Conservation (phyloP, 2,329 filamentous ascomycete species). For the Aureobasidium sp. region DNA sequence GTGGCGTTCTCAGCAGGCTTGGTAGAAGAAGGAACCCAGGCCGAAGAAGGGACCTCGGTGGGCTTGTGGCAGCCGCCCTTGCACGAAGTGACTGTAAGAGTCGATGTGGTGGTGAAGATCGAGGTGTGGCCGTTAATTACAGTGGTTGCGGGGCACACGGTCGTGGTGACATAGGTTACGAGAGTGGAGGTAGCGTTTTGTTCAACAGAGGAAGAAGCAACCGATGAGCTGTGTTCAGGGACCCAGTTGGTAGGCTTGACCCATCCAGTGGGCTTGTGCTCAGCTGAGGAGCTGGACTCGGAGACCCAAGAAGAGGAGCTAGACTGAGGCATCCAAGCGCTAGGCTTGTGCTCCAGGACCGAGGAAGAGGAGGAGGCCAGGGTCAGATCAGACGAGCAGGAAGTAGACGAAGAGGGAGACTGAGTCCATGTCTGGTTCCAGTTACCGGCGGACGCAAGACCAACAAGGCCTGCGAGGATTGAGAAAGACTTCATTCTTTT, state of each 20-base stretch:
- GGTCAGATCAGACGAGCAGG: not conserved
- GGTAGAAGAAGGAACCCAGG: not conserved
- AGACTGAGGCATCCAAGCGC: not conserved
- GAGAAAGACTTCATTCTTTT: conserved; percentile 12
- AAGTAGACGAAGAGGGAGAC: not conserved
- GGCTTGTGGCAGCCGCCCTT: not conserved
- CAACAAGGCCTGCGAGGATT: conserved; percentile 10
- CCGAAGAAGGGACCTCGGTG: not conserved
- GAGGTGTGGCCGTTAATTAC: not conserved
- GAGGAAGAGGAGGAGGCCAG: not conserved
- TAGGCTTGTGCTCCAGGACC: not conserved
- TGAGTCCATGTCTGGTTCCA: conserved; percentile 4
- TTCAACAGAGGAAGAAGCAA: conserved; percentile 17
- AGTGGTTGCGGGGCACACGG: conserved; percentile 16
- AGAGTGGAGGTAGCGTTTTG: conserved; percentile 20
- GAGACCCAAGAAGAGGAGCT: not conserved
- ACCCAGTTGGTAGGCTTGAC: not conserved
- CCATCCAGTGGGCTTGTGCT: not conserved
- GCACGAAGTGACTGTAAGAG: not conserved
- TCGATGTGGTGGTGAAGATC: not conserved
- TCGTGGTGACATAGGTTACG: conserved; percentile 21
- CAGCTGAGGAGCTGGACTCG: not conserved
- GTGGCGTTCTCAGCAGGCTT: conserved; percentile 13
- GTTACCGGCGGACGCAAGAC: conserved; percentile 4
- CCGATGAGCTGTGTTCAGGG: conserved; percentile 15